Conservation (phyloP, 2,329 filamentous ascomycete genomes). For the Thermoascus crustaceus region DNA sequence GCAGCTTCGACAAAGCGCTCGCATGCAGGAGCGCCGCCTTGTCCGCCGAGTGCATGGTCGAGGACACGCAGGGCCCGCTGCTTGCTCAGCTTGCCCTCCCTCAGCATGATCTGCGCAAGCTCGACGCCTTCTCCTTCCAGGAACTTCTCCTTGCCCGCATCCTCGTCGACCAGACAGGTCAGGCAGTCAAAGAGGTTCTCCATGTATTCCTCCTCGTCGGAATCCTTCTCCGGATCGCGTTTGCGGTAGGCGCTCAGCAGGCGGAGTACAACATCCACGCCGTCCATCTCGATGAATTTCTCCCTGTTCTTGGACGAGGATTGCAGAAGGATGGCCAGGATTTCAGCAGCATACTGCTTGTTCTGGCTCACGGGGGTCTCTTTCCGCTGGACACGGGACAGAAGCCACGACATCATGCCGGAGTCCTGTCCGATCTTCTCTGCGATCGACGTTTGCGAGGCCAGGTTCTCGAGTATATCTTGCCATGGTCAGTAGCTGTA, state of each 20-base stretch:
- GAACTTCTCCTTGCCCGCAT: constrained; percentile 68
- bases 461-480: constrained; percentile 74
- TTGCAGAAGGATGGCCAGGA: constrained; percentile 82
- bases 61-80: constrained; percentile 68
- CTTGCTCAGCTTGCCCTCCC: constrained; percentile 78
- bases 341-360: constrained; percentile 88
- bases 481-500: constrained; percentile 9
- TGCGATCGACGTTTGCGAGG: constrained; percentile 60
- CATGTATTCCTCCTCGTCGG: constrained; percentile 88
- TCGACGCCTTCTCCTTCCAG: constrained; percentile 87
- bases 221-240: constrained; percentile 74
- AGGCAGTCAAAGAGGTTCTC: constrained; percentile 87
- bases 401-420: constrained; percentile 65
- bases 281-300: constrained; percentile 57
- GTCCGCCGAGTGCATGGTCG: constrained; percentile 67
- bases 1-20: constrained; percentile 70
- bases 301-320: constrained; percentile 58
- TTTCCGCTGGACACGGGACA: constrained; percentile 60
- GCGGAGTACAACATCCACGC: constrained; percentile 72
- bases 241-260: constrained; percentile 77
- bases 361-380: constrained; percentile 73
- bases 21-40: constrained; percentile 56
- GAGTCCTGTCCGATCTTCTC: constrained; percentile 65
- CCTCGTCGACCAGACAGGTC: constrained; percentile 69
- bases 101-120: constrained; percentile 82